Evolutionary conservation across 768 basidiomycete genomes (phyloP).

Genomic region (Infundibulicybe gibba): DNA sequence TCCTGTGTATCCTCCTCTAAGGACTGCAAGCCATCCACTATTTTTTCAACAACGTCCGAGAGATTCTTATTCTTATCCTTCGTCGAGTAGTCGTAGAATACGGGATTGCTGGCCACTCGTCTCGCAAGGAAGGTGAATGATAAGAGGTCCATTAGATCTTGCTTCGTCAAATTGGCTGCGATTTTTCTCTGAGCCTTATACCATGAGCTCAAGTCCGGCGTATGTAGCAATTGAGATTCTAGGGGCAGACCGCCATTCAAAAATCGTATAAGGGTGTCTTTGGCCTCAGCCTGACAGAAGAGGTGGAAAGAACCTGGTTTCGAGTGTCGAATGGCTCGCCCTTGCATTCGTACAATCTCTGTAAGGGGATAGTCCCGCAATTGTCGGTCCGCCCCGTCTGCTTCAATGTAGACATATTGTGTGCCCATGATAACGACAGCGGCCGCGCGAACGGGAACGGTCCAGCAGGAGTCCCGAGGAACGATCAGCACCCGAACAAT

Average conservation of each 20-base stretch:
- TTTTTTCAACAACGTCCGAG: slow-evolving; percentile 67
- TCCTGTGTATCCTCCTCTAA: not conserved
- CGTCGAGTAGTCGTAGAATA: slow-evolving; percentile 67
- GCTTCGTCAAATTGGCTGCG: slow-evolving; percentile 44
- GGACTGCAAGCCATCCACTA: slow-evolving; percentile 15
- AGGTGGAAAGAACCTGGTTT: slow-evolving; percentile 69
- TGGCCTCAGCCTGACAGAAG: slow-evolving; percentile 86
- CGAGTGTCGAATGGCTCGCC: slow-evolving; percentile 68
- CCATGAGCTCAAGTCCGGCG: slow-evolving; percentile 45
- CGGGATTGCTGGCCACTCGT: slow-evolving; percentile 74
- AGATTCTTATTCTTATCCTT: slow-evolving; percentile 49
- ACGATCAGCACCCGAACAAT: slow-evolving; percentile 77
- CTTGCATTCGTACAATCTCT: slow-evolving; percentile 91
- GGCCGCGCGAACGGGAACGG: slow-evolving; percentile 76
- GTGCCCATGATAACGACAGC: slow-evolving; percentile 91
- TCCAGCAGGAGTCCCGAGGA: slow-evolving; percentile 85
- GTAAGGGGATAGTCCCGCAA: slow-evolving; percentile 76
- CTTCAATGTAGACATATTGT: slow-evolving; percentile 64
- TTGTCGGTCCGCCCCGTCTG: slow-evolving; percentile 53
- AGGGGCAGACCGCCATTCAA: slow-evolving; percentile 86
- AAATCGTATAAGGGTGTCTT: slow-evolving; percentile 79
- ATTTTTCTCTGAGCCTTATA: slow-evolving; percentile 32
- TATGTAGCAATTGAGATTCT: slow-evolving; percentile 72
- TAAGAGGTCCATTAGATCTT: slow-evolving; percentile 72
- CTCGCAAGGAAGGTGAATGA: slow-evolving; percentile 79